phyloP scores from a whole-genome alignment of 257 asterid genomes.

The Phtheirospermum japonicum region DNA sequence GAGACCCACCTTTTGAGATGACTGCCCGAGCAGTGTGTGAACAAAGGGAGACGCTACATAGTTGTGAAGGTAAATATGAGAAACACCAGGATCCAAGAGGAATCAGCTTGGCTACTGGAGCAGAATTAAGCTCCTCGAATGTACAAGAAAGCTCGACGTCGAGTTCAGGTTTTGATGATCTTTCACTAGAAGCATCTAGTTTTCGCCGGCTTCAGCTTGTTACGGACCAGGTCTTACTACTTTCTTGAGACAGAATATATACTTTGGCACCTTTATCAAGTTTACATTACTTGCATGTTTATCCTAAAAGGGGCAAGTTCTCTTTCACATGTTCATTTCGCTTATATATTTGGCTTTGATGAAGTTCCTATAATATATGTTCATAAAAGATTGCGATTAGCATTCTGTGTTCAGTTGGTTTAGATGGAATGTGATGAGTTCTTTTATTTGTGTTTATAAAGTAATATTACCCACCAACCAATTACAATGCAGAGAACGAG shows the following conservation, averaged over 20 bases:
- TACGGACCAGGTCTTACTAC: conserved; percentile 53
- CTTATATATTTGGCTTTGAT: neutral
- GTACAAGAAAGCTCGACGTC: conserved; percentile 39
- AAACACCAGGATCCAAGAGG: conserved; percentile 40
- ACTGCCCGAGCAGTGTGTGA: neutral
- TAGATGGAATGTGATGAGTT: neutral
- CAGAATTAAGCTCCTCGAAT: conserved; percentile 46
- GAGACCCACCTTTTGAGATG: neutral
- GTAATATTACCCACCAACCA: neutral
- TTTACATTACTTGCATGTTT: neutral
- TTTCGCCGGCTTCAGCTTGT: conserved; percentile 68
- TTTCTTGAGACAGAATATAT: neutral
- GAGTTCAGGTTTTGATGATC: conserved; percentile 45
- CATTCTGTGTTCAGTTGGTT: neutral
- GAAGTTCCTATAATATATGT: too few species aligned
- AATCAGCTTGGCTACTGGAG: conserved; percentile 31
- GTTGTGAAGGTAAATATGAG: conserved; percentile 35
- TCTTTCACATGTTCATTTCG: neutral
- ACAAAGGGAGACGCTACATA: conserved; percentile 32
- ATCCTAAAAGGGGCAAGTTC: neutral
- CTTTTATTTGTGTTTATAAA: neutral
- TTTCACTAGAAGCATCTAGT: conserved; percentile 58
- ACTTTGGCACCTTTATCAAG: neutral
- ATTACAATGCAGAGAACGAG: neutral
- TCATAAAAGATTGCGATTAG: too few species aligned